Evolutionary conservation across 495 filamentous ascomycete species (phyloP).

Genomic region (Platismatia glauca): DNA sequence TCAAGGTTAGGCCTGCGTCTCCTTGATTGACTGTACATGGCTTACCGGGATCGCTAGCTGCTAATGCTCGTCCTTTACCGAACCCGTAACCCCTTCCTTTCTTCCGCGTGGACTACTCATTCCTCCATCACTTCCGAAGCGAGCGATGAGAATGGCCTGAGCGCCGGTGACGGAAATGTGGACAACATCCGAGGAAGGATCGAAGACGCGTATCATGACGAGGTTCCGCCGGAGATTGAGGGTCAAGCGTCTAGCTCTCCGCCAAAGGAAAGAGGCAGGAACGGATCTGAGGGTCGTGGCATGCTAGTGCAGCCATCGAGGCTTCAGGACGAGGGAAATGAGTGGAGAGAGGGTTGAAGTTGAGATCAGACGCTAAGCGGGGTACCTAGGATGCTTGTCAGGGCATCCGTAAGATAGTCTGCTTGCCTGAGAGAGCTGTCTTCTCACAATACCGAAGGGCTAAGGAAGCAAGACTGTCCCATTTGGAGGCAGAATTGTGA

Average conservation of each 20-base stretch:
- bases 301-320: constrained; percentile 24
- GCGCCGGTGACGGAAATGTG: constrained; percentile 11
- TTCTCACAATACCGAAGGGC: no score
- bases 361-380: neutral
- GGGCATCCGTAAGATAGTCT: no score
- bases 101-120: constrained; percentile 11
- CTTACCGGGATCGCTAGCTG: constrained; percentile 4
- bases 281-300: constrained; percentile 5
- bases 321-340: constrained; percentile 22
- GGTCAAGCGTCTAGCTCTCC: neutral
- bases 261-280: neutral
- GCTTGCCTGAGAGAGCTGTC: no score
- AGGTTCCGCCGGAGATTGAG: constrained; percentile 10
- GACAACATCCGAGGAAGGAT: constrained; percentile 21
- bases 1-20: constrained; percentile 24
- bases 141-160: constrained; percentile 15
- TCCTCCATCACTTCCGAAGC: constrained; percentile 1
- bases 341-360: constrained; percentile 21
- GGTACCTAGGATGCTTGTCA: neutral
- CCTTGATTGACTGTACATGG: neutral
- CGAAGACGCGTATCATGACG: constrained; percentile 25
- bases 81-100: constrained; percentile 15
- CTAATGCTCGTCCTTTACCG: constrained; percentile 17
- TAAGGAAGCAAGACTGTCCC: neutral
- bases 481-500: neutral